Conservation (phyloP, 1,284 basidiomycete species). For the Stygiomarasmius scandens region DNA sequence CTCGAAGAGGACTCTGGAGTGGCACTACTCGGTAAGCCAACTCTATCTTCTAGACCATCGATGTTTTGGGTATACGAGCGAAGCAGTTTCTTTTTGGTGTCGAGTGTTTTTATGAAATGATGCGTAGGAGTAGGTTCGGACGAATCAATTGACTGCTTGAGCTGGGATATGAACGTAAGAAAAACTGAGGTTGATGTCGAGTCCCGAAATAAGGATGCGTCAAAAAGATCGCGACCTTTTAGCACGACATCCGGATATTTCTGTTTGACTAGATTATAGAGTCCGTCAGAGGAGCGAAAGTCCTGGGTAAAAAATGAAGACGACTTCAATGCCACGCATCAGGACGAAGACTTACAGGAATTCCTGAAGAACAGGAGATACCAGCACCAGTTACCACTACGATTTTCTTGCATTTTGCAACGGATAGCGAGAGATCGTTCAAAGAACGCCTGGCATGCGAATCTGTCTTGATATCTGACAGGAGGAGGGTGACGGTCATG, state of each 20-base stretch:
- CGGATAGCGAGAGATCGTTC: constrained; percentile 68
- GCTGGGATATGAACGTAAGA: constrained; percentile 91
- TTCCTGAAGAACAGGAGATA: constrained; percentile 91
- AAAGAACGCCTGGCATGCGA: constrained; percentile 42
- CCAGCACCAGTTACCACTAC: constrained; percentile 90
- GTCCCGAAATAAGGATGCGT: constrained; percentile 84
- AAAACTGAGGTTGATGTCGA: constrained; percentile 87
- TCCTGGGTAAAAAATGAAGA: constrained; percentile 55
- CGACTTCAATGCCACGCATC: not conserved
- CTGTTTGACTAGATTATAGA: constrained; percentile 86
- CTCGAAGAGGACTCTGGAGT: constrained; percentile 52
- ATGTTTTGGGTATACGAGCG: constrained; percentile 96
- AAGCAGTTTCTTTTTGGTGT: constrained; percentile 82
- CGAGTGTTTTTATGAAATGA: constrained; percentile 83
- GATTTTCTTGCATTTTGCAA: constrained; percentile 83
- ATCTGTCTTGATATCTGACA: constrained; percentile 4
- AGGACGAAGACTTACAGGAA: constrained; percentile 65
- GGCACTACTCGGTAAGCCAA: constrained; percentile 72
- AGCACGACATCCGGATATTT: constrained; percentile 82
- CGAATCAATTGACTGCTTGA: constrained; percentile 80
- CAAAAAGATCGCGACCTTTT: constrained; percentile 89
- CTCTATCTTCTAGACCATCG: constrained; percentile 86
- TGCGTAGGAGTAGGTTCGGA: constrained; percentile 89
- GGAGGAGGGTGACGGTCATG: constrained; percentile 5
- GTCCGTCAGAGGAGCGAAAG: constrained; percentile 86